Evolutionary conservation across 2,329 filamentous ascomycete genomes (phyloP).

Genomic region (Chaetomiaceae sp.): DNA sequence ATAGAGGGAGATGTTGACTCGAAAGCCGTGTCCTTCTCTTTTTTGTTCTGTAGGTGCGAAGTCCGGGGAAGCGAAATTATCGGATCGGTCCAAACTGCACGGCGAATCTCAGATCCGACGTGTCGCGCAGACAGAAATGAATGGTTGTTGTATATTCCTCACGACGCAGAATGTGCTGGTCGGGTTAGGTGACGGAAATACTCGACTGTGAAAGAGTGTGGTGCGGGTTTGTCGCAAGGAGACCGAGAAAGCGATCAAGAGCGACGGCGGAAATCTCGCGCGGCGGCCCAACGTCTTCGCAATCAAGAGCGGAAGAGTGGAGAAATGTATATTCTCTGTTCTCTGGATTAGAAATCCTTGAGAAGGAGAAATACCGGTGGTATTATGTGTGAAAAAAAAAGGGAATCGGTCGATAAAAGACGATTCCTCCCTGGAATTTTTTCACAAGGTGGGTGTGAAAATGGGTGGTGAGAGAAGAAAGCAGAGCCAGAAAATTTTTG

Average conservation of each 20-base stretch:
- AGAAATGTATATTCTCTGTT: conserved; percentile 25
- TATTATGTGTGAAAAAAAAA: conserved; percentile 23
- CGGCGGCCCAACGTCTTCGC: conserved; percentile 13
- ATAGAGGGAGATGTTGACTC: conserved; percentile 44
- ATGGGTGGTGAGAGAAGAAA: conserved; percentile 22
- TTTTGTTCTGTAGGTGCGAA: conserved; percentile 21
- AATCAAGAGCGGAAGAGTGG: conserved; percentile 24
- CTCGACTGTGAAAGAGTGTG: conserved; percentile 26
- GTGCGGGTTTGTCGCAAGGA: conserved; percentile 20
- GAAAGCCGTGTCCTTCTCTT: conserved; percentile 28
- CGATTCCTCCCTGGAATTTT: conserved; percentile 25
- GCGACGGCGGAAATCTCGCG: conserved; percentile 12
- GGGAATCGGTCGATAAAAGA: conserved; percentile 21
- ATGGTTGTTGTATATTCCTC: conserved; percentile 15
- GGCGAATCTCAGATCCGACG: conserved; percentile 33
- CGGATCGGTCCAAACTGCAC: conserved; percentile 17
- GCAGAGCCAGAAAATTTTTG: conserved; percentile 24
- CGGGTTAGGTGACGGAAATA: conserved; percentile 18
- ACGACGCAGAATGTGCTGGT: conserved; percentile 4
- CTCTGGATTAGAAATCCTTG: conserved; percentile 19
- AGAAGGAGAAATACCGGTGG: conserved; percentile 23
- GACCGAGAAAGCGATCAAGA: conserved; percentile 18
- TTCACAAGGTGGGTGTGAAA: conserved; percentile 25
- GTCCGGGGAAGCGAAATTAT: conserved; percentile 17
- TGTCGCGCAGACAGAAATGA: conserved; percentile 23